Base-by-base conservation (phyloP, 345 rosid species). In the Corymbia maculata region DNA sequence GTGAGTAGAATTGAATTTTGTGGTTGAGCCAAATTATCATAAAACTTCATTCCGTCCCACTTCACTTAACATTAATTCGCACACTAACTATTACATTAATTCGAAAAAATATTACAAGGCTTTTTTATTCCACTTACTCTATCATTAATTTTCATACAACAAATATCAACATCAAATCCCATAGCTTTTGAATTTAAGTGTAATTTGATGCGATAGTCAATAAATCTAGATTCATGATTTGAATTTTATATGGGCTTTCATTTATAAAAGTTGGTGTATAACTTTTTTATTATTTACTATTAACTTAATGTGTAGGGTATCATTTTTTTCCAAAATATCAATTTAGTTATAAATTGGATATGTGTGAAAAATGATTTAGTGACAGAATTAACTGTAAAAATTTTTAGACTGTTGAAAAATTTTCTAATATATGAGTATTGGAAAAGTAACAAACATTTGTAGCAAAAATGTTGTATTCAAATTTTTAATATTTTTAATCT, bases 1-100 rank as follows among this genome's bases (percentile, higher is more conserved):
- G 9, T 26, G 68, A 12, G 0, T 0, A 61, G 12, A 26, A 12
- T 26, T 26, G 32, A 28, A 61, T 7, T 26, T 28, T 28, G 11
- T 59, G 68, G 30, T 59, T 28, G 68, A 61, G 13, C 16, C 3
- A 59, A 6, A 3, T 64, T 6, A 61, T 57, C 30, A 28, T 7
- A 28, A 28, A 28, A 7, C 36, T 64, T 64, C 70, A 64, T 64
- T 3, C 36, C 36, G 0, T 28, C 70, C 17, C 36, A n/a, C 9
- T 13, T 4, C 75, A 13, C 16, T 28, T 64, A 28, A 64, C 75
- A 64, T 13, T 64, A 61, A 61, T 57, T 22, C 21, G 64, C 28
- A 21, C 64, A 57, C 59, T 55, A 55, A 57, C 28, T 57, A 57
- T 57, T 57, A 30, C 42, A 66, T 30, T 2, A 14, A 30, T 30